A percentile compares a stretch with the other conserved stretches of the same genome.
Conservation (phyloP, 495 filamentous ascomycete species). For the Lasiosphaeria hispida region DNA sequence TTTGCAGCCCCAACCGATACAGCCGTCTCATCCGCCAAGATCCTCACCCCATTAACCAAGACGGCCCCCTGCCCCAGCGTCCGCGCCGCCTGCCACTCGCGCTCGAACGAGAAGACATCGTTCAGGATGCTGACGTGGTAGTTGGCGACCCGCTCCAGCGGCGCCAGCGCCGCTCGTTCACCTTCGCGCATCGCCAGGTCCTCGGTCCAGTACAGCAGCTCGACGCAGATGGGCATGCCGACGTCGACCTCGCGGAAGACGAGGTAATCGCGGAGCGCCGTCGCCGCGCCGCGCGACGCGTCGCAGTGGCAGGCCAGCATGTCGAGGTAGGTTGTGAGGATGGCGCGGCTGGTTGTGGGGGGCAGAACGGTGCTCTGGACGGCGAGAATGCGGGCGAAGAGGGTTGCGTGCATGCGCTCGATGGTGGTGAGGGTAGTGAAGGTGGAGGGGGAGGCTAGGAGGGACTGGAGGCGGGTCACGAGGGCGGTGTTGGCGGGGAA, state of each 20-base stretch:
- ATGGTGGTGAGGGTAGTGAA: slow-evolving; percentile 10
- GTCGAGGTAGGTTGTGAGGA: slow-evolving; percentile 14
- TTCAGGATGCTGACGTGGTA: slow-evolving; percentile 22
- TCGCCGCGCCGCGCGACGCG: slow-evolving; percentile 3
- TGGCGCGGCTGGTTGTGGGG: background rate
- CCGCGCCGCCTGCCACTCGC: slow-evolving; percentile 15
- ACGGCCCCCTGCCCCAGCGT: slow-evolving; percentile 12
- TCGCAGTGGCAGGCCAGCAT: slow-evolving; percentile 18
- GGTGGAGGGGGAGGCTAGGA: slow-evolving; percentile 14
- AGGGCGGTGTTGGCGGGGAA: slow-evolving; percentile 9
- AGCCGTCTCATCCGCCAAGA: slow-evolving; percentile 14
- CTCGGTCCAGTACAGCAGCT: slow-evolving; percentile 20
- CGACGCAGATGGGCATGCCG: slow-evolving; percentile 19
- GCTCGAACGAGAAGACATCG: slow-evolving; percentile 20
- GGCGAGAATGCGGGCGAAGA: slow-evolving; percentile 15
- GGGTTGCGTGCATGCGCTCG: slow-evolving; percentile 17
- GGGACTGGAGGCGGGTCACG: slow-evolving; percentile 12
- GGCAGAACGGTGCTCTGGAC: background rate
- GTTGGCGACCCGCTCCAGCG: slow-evolving; percentile 16
- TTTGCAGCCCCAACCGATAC: slow-evolving; percentile 13
- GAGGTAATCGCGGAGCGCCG: slow-evolving; percentile 19
- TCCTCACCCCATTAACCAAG: slow-evolving; percentile 19
- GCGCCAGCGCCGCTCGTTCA: slow-evolving; percentile 2
- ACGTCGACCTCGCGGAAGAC: slow-evolving; percentile 21
- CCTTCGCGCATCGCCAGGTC: background rate